Base-by-base conservation (phyloP, 1,284 basidiomycete species). In the Ceraceosorus guamensis region DNA sequence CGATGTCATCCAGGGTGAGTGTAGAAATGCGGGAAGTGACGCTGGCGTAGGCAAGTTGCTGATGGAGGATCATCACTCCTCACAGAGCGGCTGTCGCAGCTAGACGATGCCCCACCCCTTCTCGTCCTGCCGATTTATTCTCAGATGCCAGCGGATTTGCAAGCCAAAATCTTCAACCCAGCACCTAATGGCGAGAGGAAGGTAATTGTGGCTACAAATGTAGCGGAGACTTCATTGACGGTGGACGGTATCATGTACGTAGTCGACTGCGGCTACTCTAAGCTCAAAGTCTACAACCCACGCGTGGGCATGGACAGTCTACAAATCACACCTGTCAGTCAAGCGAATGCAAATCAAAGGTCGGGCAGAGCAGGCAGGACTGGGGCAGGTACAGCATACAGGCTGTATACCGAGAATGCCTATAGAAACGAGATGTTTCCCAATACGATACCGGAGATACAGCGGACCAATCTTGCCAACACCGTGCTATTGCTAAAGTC, bases 301-400 rank as follows among this genome's bases (percentile, higher is more conserved):
- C 91, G 92, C 77, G 91, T 98, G 61, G 95, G 95, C 61, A 98
- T 98, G 95, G 95, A 98, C 71, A 91, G 92, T 7, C 80, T 99
- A 48, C 93, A 98, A 76, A 97, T 99, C 68, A 98, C 93, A 6
- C 95, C 95, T 0, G 93, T 99, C 79, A 68, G 66, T 48, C 93
- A 98, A 75, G 95, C 95, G 14, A 97, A 97, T 63, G 79, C 91
- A 87, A 91, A 88, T 65, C 95, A 99, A 78, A 82, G 95, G 11
- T 89, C 90, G 5, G 95, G 95, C 59, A 86, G 95, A 73, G 95
- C 95, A 46, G 95, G 95, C 4, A 84, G 95, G 61, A 98, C 95
- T 0, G 95, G 95, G 4, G 52, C 32, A 54, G 90, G 30, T 88
- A 87, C 79, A 91, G 93, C 77, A 5, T 98, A 97, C 79, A 88